Evolutionary conservation across 495 filamentous ascomycete species (phyloP).

Genomic region (Neurospora sp.): DNA sequence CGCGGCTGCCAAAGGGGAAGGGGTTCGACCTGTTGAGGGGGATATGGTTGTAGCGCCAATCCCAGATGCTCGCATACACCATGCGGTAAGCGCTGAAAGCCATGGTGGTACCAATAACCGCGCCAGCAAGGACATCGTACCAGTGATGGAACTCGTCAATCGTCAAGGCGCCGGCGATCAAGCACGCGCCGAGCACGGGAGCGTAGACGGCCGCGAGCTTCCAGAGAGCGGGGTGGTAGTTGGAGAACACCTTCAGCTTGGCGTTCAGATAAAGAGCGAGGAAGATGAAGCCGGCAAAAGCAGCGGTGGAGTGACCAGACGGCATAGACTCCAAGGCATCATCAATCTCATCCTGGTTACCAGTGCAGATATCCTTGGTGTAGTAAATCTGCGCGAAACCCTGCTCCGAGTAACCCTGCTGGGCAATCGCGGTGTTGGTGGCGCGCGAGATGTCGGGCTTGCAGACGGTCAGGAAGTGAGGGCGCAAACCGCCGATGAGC

Average conservation of each 20-base stretch:
- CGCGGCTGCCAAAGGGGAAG: constrained; percentile 19
- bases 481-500: constrained; percentile 47
- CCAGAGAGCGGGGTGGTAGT: constrained; percentile 55
- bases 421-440: constrained; percentile 15
- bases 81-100: constrained; percentile 48
- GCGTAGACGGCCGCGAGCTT: constrained; percentile 48
- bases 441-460: constrained; percentile 36
- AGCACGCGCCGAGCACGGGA: constrained; percentile 45
- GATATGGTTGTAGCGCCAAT: constrained; percentile 47
- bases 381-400: constrained; percentile 40
- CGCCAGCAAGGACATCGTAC: constrained; percentile 50
- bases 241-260: constrained; percentile 51
- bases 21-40: constrained; percentile 32
- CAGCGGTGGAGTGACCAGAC: constrained; percentile 47
- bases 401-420: constrained; percentile 9
- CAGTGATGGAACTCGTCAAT: constrained; percentile 54
- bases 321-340: constrained; percentile 49
- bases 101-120: constrained; percentile 45
- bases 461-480: constrained; percentile 49
- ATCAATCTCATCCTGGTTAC: constrained; percentile 32
- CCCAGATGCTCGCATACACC: constrained; percentile 46
- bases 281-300: constrained; percentile 49
- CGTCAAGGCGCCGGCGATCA: constrained; percentile 49
- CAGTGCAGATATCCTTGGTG: constrained; percentile 38
- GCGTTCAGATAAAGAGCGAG: constrained; percentile 55